phyloP scores from a whole-genome alignment of 257 asterid genomes.

The Schizonepeta tenuifolia region DNA sequence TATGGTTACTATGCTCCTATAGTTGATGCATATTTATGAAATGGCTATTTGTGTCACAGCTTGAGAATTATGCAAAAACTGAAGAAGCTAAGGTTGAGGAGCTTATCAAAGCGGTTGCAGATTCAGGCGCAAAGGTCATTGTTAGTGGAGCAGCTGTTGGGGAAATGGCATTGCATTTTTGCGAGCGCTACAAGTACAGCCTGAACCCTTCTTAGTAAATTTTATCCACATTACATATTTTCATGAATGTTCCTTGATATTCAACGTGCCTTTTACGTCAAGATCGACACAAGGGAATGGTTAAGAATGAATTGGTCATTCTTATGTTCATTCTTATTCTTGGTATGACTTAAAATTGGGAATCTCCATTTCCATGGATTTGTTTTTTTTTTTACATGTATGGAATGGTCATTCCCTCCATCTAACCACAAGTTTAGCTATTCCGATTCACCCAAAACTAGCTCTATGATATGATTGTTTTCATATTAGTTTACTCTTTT shows the following conservation, averaged over 20 bases:
- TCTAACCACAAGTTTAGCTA: background rate
- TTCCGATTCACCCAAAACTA: background rate
- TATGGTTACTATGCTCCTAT: conserved; percentile 5
- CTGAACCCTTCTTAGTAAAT: conserved; percentile 10
- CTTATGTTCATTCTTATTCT: background rate
- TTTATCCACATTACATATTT: conserved; percentile 1
- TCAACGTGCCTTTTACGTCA: background rate
- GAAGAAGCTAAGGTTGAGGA: conserved; percentile 96
- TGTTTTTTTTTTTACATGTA: background rate
- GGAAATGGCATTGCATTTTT: conserved; percentile 98
- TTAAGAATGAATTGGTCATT: background rate
- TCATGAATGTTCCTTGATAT: conserved; percentile 13
- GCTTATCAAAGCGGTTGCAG: conserved; percentile 91
- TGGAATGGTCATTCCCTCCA: background rate
- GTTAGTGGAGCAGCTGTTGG: conserved; percentile 96
- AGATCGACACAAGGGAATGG: background rate
- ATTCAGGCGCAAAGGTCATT: conserved; percentile 95
- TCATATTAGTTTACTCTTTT: background rate
- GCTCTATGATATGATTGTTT: background rate
- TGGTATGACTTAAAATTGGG: background rate
- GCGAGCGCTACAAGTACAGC: conserved; percentile 90
- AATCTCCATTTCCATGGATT: background rate
- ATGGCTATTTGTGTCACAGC: conserved; percentile 46
- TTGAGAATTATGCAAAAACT: conserved; percentile 89
- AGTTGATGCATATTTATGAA: conserved; percentile 6